These are phyloP conservation scores for Pyrus hybrid DNA, from an alignment of 331 rosid genomes.

Conservation along the genomic window DNA sequence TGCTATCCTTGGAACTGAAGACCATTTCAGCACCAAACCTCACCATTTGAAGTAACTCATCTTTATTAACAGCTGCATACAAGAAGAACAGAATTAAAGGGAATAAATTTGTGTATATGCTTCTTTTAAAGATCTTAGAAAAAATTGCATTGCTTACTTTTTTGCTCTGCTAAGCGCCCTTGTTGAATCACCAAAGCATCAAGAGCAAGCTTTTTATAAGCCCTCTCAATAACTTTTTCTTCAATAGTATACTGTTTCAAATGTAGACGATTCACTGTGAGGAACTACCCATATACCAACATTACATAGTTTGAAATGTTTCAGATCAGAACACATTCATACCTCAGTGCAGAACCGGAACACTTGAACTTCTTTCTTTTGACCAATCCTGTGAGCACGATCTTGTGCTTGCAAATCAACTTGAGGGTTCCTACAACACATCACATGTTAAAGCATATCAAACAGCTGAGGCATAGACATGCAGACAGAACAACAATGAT, in stretches of 20 bases:
- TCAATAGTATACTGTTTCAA: conserved; percentile 77
- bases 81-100: background rate
- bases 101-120: background rate
- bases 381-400: conserved; percentile 99
- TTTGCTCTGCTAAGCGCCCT: conserved; percentile 96
- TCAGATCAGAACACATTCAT: conserved; percentile 1
- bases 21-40: conserved; percentile 99
- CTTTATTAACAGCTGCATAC: conserved; percentile 91
- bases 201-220: conserved; percentile 98
- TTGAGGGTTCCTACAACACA: conserved; percentile 79
- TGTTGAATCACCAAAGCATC: conserved; percentile 99
- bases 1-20: conserved; percentile 96
- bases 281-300: background rate
- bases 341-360: conserved; percentile 98
- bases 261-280: background rate
- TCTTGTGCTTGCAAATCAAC: conserved; percentile 99
- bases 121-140: background rate
- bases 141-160: conserved; percentile 36
- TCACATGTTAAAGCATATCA: conserved; percentile 11
- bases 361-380: conserved; percentile 99
- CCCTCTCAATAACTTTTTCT: conserved; percentile 98
- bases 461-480: background rate
- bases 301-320: conserved; percentile 1
- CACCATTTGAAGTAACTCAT: conserved; percentile 97
- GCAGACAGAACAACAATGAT: background rate